Evolutionary conservation across 768 basidiomycete species (phyloP).

Genomic region (Xerocomellus chrysenteron): DNA sequence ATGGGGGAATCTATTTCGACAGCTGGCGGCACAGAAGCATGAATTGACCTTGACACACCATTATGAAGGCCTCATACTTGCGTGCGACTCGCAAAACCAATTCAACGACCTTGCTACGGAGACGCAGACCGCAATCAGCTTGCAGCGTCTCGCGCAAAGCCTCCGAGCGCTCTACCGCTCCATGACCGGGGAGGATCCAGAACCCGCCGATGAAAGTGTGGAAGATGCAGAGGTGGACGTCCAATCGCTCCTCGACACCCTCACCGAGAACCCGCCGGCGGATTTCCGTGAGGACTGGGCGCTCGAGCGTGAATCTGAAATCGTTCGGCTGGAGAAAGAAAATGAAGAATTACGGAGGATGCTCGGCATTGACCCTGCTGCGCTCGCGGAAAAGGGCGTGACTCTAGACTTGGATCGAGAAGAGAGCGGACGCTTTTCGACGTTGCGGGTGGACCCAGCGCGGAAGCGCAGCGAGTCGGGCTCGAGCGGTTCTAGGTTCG

Average conservation of each 20-base stretch:
- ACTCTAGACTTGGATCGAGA: slow-evolving; percentile 47
- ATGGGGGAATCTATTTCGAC: slow-evolving; percentile 8
- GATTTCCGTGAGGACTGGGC: slow-evolving; percentile 76
- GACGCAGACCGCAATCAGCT: slow-evolving; percentile 58
- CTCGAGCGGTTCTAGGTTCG: slow-evolving; percentile 21
- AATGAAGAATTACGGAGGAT: slow-evolving; percentile 75
- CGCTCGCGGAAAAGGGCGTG: slow-evolving; percentile 52
- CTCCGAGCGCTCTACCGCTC: slow-evolving; percentile 72
- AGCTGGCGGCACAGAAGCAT: slow-evolving; percentile 92
- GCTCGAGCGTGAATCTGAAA: slow-evolving; percentile 83
- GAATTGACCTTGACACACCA: slow-evolving; percentile 85
- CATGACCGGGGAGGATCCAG: slow-evolving; percentile 59
- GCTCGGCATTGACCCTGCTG: slow-evolving; percentile 69
- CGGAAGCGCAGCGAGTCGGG: slow-evolving; percentile 30
- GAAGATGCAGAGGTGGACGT: slow-evolving; percentile 42
- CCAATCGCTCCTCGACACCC: slow-evolving; percentile 40
- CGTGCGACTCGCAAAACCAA: slow-evolving; percentile 57
- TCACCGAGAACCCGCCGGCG: slow-evolving; percentile 40
- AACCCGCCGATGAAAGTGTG: slow-evolving; percentile 25
- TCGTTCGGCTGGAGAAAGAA: slow-evolving; percentile 76
- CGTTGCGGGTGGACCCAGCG: slow-evolving; percentile 17
- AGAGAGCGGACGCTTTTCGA: slow-evolving; percentile 39
- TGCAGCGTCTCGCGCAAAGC: slow-evolving; percentile 68
- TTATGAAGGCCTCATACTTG: slow-evolving; percentile 78
- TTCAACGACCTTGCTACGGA: slow-evolving; percentile 57